Base-by-base conservation (phyloP, 169 alveolate genomes). In the Eimeria sp. region DNA sequence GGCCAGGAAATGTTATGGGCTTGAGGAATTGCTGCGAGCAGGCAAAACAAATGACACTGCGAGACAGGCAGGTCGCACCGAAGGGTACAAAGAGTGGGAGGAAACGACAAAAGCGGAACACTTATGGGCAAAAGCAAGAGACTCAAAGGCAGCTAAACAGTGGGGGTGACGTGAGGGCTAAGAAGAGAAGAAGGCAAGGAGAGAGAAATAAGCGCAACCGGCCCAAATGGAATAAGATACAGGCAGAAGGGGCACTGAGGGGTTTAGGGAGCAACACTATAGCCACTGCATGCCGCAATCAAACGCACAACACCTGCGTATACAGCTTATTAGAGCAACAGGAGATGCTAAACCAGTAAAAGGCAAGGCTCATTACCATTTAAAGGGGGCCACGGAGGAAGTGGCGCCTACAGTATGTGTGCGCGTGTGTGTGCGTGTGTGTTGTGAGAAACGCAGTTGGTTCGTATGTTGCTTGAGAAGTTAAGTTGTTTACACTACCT, bases 1-100 rank as follows among this genome's bases (percentile, higher is more conserved):
- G 94, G 75, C 94, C 94, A 45, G 93, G 75, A 47, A 20, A 61
- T 75, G 94, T 65, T 30, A 93, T 76, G 65, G 96, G 96, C 80
- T 93, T 93, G 73, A 93, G 80, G 47, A 93, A 93, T 83, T 93
- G 88, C 96, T 93, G 61, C 61, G 25, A 40, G 25, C 40, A 34
- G 40, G 2, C 40, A 34, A 34, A 34, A 34, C 40, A 34, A 34
- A 34, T 0, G 40, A 34, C 40, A 34, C 40, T 1, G 40, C 40
- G 70, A 67, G 61, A 45, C 61, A 87, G 16, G 83, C 83, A 87
- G 13, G 14, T 54, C 3, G n/a, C 4, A 40, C 65, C 5, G 0
- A 63, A 63, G 43, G 5, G 34, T 25, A n/a, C 6, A 49, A 4
- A 20, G 47, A n/a, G 54, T 65, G 25, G 27, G 43, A 34, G 27